Evolutionary conservation across 108 stramenopile genomes (phyloP).

Genomic region (Fistulifera solaris): DNA sequence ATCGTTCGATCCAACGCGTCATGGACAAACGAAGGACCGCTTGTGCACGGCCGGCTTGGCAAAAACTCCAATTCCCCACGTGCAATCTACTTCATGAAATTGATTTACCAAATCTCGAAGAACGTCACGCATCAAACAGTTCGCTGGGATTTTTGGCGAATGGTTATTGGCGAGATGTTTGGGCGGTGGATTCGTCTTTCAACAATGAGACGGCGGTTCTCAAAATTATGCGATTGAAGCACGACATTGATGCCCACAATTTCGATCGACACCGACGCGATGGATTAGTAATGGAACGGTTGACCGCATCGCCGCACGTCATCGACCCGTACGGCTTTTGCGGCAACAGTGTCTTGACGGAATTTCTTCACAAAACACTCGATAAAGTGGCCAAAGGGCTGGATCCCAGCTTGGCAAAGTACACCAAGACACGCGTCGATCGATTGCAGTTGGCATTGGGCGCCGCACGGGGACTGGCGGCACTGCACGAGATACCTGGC

Average conservation of each 20-base stretch:
- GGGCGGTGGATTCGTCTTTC: slow-evolving; percentile 13
- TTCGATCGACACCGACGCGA: slow-evolving; percentile 57
- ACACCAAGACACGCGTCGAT: slow-evolving; percentile 1
- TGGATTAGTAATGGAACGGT: slow-evolving; percentile 60
- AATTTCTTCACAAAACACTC: slow-evolving; percentile 18
- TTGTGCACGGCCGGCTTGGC: slow-evolving; percentile 44
- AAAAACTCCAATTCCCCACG: slow-evolving; percentile 43
- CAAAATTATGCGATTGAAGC: slow-evolving; percentile 39
- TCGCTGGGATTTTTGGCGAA: slow-evolving; percentile 27
- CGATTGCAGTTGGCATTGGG: slow-evolving; percentile 50
- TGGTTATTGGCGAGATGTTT: slow-evolving; percentile 67
- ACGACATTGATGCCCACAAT: slow-evolving; percentile 35
- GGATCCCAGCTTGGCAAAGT: slow-evolving; percentile 18
- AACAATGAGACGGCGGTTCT: slow-evolving; percentile 15
- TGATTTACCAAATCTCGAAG: slow-evolving; percentile 32
- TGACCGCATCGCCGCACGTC: slow-evolving; percentile 49
- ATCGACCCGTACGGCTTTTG: slow-evolving; percentile 69
- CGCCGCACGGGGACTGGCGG: slow-evolving; percentile 24
- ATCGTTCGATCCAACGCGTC: too few species aligned
- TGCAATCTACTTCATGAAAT: slow-evolving; percentile 68
- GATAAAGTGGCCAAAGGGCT: too few species aligned
- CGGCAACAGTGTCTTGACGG: slow-evolving; percentile 44
- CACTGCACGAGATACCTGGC: slow-evolving; percentile 30
- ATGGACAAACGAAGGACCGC: too few species aligned
- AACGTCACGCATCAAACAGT: slow-evolving; percentile 10